Percentiles rank a stretch among this genome's conserved stretches.
phyloP scores from a whole-genome alignment of 768 basidiomycete species.

The Hygrocybe punicea region DNA sequence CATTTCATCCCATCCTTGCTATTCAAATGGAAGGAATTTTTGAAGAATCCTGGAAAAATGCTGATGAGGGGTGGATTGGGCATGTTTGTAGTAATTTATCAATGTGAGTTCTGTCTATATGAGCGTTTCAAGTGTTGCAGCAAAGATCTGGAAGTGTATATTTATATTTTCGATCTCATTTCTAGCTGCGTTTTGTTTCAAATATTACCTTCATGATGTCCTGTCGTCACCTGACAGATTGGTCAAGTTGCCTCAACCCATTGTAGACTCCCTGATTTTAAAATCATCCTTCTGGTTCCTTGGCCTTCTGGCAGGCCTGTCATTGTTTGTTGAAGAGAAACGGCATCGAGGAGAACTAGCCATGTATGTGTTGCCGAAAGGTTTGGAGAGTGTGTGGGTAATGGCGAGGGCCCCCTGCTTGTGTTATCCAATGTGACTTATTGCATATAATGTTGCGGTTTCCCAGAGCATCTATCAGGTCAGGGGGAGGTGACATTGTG shows the following conservation, averaged over 20 bases:
- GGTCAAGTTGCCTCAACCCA: conserved; percentile 42
- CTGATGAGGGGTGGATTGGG: conserved; percentile 63
- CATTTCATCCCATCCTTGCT: conserved; percentile 85
- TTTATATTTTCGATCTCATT: not conserved
- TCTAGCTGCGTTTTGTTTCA: conserved; percentile 62
- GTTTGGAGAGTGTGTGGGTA: conserved; percentile 86
- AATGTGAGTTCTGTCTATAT: conserved; percentile 53
- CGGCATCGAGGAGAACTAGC: conserved; percentile 86
- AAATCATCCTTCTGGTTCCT: conserved; percentile 71
- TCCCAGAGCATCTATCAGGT: conserved; percentile 71
- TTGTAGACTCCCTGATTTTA: conserved; percentile 58
- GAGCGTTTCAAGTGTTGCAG: too few species aligned
- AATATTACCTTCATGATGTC: conserved; percentile 53
- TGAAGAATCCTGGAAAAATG: conserved; percentile 62
- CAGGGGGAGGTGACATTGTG: not conserved
- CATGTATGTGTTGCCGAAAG: conserved; percentile 89
- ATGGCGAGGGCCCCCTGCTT: conserved; percentile 69
- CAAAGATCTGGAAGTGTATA: too few species aligned
- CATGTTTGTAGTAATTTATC: conserved; percentile 81
- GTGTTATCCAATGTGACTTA: too few species aligned
- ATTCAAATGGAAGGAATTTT: conserved; percentile 69
- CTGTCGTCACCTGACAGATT: conserved; percentile 29
- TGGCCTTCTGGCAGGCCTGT: conserved; percentile 70
- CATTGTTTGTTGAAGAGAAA: conserved; percentile 84
- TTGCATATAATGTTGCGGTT: conserved; percentile 1